A percentile compares a stretch with the other conserved stretches of the same genome.
Evolutionary conservation across 306 rosid genomes (phyloP).

Genomic region (Cyamopsis tetragonoloba): DNA sequence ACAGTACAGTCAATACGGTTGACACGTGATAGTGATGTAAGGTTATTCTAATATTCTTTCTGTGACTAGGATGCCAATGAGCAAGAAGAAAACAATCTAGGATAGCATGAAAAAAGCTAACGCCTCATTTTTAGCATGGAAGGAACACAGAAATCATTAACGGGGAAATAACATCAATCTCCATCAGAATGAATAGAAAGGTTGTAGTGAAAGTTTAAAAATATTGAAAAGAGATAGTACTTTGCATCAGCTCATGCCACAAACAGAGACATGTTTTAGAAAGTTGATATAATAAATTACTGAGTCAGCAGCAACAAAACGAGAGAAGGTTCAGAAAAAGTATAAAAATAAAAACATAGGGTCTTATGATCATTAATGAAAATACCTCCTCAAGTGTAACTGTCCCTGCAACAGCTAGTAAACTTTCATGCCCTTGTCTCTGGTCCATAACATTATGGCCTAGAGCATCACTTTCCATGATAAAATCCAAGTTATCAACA

Average conservation of each 20-base stretch:
- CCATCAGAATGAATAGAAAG: constrained; percentile 9
- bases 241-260: constrained; percentile 14
- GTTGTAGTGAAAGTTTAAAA: background rate
- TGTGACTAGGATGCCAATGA: background rate
- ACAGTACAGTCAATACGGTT: background rate
- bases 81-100: constrained; percentile 2
- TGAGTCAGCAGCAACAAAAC: constrained; percentile 4
- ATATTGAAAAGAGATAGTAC: background rate
- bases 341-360: background rate
- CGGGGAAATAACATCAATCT: background rate
- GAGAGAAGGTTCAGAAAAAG: background rate
- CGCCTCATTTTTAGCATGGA: background rate
- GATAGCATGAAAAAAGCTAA: background rate
- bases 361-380: constrained; percentile 10
- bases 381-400: constrained; percentile 93
- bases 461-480: constrained; percentile 97
- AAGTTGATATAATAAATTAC: background rate
- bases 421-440: constrained; percentile 93
- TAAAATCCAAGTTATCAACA: constrained; percentile 98
- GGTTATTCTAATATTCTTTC: background rate
- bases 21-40: background rate
- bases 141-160: constrained; percentile 14
- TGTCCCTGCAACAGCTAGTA: constrained; percentile 87
- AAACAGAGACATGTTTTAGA: background rate
- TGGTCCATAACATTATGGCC: constrained; percentile 98